Base-by-base conservation (phyloP, 768 basidiomycete species). In the Tulasnella calospora region DNA sequence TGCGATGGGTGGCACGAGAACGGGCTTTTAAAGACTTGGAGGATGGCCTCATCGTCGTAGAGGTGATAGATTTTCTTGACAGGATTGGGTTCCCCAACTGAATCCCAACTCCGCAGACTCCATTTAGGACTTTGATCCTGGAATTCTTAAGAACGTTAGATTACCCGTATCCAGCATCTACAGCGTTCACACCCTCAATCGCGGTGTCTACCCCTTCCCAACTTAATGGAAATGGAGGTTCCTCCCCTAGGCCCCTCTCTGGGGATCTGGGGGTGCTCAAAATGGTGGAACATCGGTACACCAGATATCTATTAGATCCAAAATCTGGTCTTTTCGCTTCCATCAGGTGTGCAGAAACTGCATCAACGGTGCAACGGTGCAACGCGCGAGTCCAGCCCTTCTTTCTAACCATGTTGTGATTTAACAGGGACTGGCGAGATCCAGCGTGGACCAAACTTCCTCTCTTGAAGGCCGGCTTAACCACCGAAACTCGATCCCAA, bases 231-330 rank as follows among this genome's bases (percentile, higher is more conserved):
- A 71, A n/a, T 30, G 76, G 30, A 44, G n/a, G 19, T 27, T 13
- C 57, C n/a, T 74, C 73, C 41, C 73, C 73, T 15, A 23, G 35
- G 17, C 73, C 51, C 69, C 40, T 61, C 10, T 70, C 70, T 7
- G 69, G 38, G 17, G 81, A 85, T 27, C 83, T 94, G 19, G 84
- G 86, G 23, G 84, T 85, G 76, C 86, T 98, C 51, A 86, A 90
- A 67, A 83, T 94, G 69, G 88, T 96, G 70, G 95, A 98, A 83
- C 98, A 98, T 84, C 92, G 98, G 33, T 97, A 99, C 82, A 93
- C 93, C 27, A 89, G 94, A 19, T 98, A 96, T 85, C 92, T 92
- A 0, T 85, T 99, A 36, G 95, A 99, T 82, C 92, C 92, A 10
- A 88, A 89, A 71, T 92, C 89, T 4, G 96, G 96, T 3, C 84